Conservation (phyloP, 129 eudicot genomes). For the Kitagawia praeruptora region DNA sequence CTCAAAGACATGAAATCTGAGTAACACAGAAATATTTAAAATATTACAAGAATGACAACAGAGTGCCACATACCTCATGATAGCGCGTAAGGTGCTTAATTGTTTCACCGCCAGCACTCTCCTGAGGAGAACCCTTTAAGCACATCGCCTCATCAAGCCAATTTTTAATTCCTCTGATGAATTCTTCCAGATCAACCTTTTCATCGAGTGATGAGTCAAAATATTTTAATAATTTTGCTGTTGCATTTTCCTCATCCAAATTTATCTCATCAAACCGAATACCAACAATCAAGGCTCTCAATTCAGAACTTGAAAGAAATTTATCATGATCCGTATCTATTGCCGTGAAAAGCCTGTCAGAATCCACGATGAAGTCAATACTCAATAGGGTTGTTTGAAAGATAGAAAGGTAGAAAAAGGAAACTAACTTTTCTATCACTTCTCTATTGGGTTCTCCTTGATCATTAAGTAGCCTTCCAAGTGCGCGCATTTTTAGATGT, state of each 20-base stretch:
- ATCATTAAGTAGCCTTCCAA: slow-evolving; percentile 48
- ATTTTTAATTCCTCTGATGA: slow-evolving; percentile 42
- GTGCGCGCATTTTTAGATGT: slow-evolving; percentile 45
- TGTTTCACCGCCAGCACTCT: slow-evolving; percentile 41
- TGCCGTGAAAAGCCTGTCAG: slow-evolving; percentile 47
- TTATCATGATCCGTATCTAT: slow-evolving; percentile 51
- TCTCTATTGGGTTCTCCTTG: slow-evolving; percentile 50
- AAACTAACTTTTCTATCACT: slow-evolving; percentile 47
- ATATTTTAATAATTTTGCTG: slow-evolving; percentile 54
- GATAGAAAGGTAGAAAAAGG: neutral
- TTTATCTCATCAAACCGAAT: slow-evolving; percentile 58
- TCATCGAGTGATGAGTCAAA: slow-evolving; percentile 46
- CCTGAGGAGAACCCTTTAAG: slow-evolving; percentile 20
- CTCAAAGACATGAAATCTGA: slow-evolving; percentile 5
- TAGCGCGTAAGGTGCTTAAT: slow-evolving; percentile 44
- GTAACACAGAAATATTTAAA: neutral
- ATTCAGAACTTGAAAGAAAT: slow-evolving; percentile 44
- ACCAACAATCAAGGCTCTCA: slow-evolving; percentile 64
- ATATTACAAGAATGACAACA: neutral
- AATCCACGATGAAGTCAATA: slow-evolving; percentile 3
- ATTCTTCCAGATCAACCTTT: slow-evolving; percentile 37
- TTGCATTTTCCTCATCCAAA: slow-evolving; percentile 48
- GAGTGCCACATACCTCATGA: slow-evolving; percentile 42
- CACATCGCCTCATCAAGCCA: slow-evolving; percentile 72
- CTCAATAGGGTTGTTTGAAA: neutral